Percentiles rank a stretch among this genome's conserved stretches.
Evolutionary conservation across 768 basidiomycete genomes (phyloP).

Genomic region (Hygrophorus pudorinus): DNA sequence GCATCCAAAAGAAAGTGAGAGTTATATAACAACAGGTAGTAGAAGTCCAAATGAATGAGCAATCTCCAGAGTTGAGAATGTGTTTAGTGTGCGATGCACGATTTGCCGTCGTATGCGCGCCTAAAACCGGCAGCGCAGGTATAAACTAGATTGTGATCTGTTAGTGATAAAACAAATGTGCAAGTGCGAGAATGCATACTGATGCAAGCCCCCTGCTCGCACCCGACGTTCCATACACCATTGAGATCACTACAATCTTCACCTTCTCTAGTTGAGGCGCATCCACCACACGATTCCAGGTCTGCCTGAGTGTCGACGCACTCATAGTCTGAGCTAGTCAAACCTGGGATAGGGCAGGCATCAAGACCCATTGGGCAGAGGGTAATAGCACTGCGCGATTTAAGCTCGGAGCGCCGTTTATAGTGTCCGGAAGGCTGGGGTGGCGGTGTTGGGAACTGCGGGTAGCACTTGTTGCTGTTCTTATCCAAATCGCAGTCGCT

Average conservation of each 20-base stretch:
- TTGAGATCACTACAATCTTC: constrained; percentile 62
- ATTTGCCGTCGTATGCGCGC: constrained; percentile 28
- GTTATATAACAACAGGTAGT: no score
- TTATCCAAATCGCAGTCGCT: constrained; percentile 36
- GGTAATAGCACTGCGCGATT: constrained; percentile 24
- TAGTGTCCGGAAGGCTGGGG: constrained; percentile 28
- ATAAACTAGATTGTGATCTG: constrained; percentile 27
- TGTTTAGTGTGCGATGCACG: constrained; percentile 29
- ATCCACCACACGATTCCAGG: constrained; percentile 71
- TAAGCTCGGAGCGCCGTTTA: constrained; percentile 13
- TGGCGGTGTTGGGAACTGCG: constrained; percentile 20
- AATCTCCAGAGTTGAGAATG: constrained; percentile 1
- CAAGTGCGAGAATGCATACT: constrained; percentile 27
- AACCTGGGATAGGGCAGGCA: constrained; percentile 44
- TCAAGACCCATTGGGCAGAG: constrained; percentile 46
- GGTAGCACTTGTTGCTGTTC: constrained; percentile 31
- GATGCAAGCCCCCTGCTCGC: constrained; percentile 41
- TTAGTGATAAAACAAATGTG: not conserved
- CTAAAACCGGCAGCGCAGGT: constrained; percentile 41
- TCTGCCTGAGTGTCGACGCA: constrained; percentile 56
- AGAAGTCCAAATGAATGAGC: no score
- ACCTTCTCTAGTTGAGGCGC: constrained; percentile 49
- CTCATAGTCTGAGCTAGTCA: constrained; percentile 37
- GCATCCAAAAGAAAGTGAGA: no score
- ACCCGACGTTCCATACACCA: constrained; percentile 63